Percentiles rank a stretch among this genome's conserved stretches.
Evolutionary conservation across 1,284 basidiomycete genomes (phyloP).

Genomic region (Mixia osmundae): DNA sequence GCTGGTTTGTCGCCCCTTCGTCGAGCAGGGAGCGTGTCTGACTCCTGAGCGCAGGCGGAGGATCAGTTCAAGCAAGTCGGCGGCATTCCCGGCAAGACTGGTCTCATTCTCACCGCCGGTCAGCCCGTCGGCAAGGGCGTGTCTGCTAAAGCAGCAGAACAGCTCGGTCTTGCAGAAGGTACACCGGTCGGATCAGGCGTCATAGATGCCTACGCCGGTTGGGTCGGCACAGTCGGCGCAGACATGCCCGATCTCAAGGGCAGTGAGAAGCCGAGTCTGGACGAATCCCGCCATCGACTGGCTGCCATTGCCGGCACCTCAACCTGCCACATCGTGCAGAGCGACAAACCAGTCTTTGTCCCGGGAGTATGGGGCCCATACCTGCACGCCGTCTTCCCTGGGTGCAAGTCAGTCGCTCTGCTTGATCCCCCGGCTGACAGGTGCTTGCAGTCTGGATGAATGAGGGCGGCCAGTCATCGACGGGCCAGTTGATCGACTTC

Average conservation of each 20-base stretch:
- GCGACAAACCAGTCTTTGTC: slow-evolving; percentile 59
- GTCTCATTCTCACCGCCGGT: slow-evolving; percentile 62
- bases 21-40: background rate
- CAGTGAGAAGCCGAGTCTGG: slow-evolving; percentile 30
- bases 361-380: slow-evolving; percentile 94
- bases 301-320: slow-evolving; percentile 89
- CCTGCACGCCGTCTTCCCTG: slow-evolving; percentile 65
- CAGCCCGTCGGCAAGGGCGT: slow-evolving; percentile 70
- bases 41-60: slow-evolving; percentile 20
- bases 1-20: slow-evolving; percentile 25
- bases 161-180: slow-evolving; percentile 66
- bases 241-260: slow-evolving; percentile 32
- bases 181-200: slow-evolving; percentile 82
- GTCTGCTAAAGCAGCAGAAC: slow-evolving; percentile 48
- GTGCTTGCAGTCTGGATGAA: slow-evolving; percentile 50
- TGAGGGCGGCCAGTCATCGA: slow-evolving; percentile 93
- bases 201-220: slow-evolving; percentile 98
- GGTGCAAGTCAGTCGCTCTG: slow-evolving; percentile 26
- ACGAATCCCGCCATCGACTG: slow-evolving; percentile 54
- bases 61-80: slow-evolving; percentile 54
- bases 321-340: slow-evolving; percentile 68
- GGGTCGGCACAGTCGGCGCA: slow-evolving; percentile 88
- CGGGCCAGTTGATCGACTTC: slow-evolving; percentile 69
- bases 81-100: slow-evolving; percentile 34
- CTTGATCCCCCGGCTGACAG: background rate